phyloP scores from a whole-genome alignment of 495 filamentous ascomycete genomes.

The Aspergillus heteromorphus region DNA sequence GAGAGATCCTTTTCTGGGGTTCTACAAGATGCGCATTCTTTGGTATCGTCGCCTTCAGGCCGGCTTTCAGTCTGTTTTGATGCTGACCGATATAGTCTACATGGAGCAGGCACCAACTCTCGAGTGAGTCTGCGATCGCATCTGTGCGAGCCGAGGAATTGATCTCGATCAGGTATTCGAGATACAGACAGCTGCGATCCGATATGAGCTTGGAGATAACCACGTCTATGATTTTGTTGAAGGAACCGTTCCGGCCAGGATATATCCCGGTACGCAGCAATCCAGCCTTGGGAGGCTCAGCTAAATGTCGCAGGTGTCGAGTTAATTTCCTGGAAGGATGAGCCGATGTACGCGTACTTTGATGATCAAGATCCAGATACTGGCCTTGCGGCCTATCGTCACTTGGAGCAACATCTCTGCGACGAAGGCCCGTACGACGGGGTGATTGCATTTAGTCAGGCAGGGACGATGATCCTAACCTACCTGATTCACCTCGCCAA shows the following conservation, averaged over 20 bases:
- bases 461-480: conserved; percentile 10
- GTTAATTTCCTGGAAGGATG: background rate
- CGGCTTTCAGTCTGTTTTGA: background rate
- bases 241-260: conserved; percentile 18
- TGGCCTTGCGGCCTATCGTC: background rate
- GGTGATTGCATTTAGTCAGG: conserved; percentile 30
- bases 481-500: conserved; percentile 1
- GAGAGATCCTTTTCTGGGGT: background rate
- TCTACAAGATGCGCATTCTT: conserved; percentile 7
- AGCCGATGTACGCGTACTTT: conserved; percentile 3
- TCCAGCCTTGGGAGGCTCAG: background rate
- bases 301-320: conserved; percentile 3
- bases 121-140: conserved; percentile 4
- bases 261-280: conserved; percentile 17
- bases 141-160: background rate
- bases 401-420: conserved; percentile 11
- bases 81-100: conserved; percentile 8
- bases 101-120: conserved; percentile 15
- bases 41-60: background rate
- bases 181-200: conserved; percentile 17
- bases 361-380: background rate
- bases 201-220: conserved; percentile 26
- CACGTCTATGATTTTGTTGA: conserved; percentile 33
- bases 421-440: conserved; percentile 33
- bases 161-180: conserved; percentile 6